A percentile compares a stretch with the other conserved stretches of the same genome.
Evolutionary conservation across 495 filamentous ascomycete genomes (phyloP).

Genomic region (Rostrohypoxylon terebratum): DNA sequence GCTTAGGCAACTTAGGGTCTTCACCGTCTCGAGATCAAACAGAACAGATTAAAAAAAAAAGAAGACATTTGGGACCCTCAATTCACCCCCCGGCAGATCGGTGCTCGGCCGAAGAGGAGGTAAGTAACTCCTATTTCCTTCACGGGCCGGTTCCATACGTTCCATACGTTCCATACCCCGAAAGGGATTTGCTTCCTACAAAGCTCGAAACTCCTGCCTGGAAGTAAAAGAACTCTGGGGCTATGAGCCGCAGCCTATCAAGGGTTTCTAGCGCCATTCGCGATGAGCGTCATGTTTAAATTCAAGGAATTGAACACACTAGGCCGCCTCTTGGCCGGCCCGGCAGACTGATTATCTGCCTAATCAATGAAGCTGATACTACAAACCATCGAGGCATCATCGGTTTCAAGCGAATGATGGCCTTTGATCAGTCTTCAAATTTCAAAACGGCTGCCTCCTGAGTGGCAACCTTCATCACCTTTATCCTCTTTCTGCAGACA

Average conservation of each 20-base stretch:
- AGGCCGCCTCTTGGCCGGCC: slow-evolving; percentile 37
- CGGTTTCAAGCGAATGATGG: slow-evolving; percentile 37
- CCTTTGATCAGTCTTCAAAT: slow-evolving; percentile 19
- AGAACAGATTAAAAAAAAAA: neutral
- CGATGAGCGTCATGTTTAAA: slow-evolving; percentile 10
- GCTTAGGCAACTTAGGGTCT: neutral
- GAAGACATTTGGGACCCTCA: neutral
- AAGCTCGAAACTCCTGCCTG: slow-evolving; percentile 6
- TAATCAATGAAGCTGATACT: slow-evolving; percentile 22
- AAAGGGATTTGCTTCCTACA: slow-evolving; percentile 2
- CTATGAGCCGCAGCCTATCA: slow-evolving; percentile 21
- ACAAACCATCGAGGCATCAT: slow-evolving; percentile 25
- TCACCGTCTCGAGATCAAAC: slow-evolving; percentile 24
- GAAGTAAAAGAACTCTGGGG: slow-evolving; percentile 1
- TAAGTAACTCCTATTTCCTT: slow-evolving; percentile 25
- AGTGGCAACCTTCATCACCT: neutral
- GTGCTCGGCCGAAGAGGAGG: slow-evolving; percentile 19
- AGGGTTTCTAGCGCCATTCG: slow-evolving; percentile 28
- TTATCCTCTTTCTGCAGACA: slow-evolving; percentile 14
- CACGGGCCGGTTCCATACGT: slow-evolving; percentile 13
- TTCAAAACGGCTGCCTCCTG: slow-evolving; percentile 25
- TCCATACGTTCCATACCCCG: no score
- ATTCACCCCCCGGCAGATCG: neutral
- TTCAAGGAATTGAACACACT: slow-evolving; percentile 20
- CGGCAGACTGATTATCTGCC: slow-evolving; percentile 35